A percentile compares a stretch with the other conserved stretches of the same genome.
phyloP scores from a whole-genome alignment of 2,329 filamentous ascomycete species.

The Lachnellula suecica region DNA sequence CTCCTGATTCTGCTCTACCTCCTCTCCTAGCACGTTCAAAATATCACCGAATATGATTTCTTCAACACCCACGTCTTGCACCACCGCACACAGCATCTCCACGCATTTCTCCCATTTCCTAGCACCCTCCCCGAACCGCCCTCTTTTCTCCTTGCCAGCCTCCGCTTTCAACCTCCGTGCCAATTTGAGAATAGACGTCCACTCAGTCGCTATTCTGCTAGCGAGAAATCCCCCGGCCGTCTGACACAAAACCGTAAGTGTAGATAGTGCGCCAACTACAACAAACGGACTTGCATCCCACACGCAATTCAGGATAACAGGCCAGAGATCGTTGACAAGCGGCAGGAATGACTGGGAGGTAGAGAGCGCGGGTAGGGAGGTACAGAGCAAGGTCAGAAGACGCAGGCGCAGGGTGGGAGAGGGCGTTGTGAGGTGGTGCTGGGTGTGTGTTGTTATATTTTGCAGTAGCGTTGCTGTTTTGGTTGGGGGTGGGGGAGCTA shows the following conservation, averaged over 20 bases:
- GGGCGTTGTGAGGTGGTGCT: conserved; percentile 86
- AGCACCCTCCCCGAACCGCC: conserved; percentile 58
- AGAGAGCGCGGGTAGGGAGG: conserved; percentile 69
- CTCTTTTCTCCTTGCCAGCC: conserved; percentile 42
- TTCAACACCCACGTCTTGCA: conserved; percentile 61
- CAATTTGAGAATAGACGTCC: conserved; percentile 56
- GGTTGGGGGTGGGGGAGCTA: conserved; percentile 63
- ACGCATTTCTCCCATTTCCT: conserved; percentile 66
- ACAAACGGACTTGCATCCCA: conserved; percentile 69
- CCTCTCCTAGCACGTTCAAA: conserved; percentile 57
- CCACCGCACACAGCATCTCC: conserved; percentile 57
- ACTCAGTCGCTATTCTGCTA: conserved; percentile 72
- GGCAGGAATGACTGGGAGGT: conserved; percentile 80
- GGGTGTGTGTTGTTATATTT: conserved; percentile 78
- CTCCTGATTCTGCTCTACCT: conserved; percentile 46
- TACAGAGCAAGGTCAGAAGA: conserved; percentile 73
- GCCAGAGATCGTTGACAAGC: conserved; percentile 88
- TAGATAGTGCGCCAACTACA: conserved; percentile 63
- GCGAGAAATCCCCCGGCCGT: conserved; percentile 79
- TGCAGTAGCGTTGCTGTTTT: conserved; percentile 80
- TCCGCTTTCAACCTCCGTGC: conserved; percentile 43
- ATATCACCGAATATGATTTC: conserved; percentile 72
- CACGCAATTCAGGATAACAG: conserved; percentile 69
- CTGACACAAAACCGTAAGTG: conserved; percentile 66
- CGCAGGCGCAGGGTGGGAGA: conserved; percentile 76